Conservation (phyloP, 495 filamentous ascomycete genomes). For the Penicillium crystallinum region DNA sequence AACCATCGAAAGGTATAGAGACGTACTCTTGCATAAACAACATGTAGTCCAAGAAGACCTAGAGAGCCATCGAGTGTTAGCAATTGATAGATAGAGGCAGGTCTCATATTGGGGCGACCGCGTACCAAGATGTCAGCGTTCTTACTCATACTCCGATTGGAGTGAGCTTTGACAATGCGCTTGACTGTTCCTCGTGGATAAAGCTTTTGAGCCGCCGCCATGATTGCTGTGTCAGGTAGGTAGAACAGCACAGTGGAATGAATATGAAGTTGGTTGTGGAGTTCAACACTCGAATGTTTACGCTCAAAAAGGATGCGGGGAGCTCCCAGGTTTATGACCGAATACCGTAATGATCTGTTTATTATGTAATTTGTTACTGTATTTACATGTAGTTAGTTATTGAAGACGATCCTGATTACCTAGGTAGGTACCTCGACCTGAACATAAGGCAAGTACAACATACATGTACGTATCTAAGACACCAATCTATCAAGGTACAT, state of each 20-base stretch:
- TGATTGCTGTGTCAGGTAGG: too few species aligned
- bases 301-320: neutral
- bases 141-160: slow-evolving; percentile 71
- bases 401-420: too few species aligned
- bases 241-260: neutral
- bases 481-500: too few species aligned
- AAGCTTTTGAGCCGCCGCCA: slow-evolving; percentile 57
- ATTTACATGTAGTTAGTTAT: too few species aligned
- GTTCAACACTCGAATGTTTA: neutral
- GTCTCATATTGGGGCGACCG: neutral
- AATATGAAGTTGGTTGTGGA: neutral
- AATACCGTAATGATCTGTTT: slow-evolving; percentile 1
- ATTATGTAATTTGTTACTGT: neutral
- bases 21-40: slow-evolving; percentile 83
- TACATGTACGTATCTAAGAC: too few species aligned
- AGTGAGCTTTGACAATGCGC: slow-evolving; percentile 85
- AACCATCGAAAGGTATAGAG: neutral
- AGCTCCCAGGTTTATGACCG: neutral
- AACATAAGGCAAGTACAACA: too few species aligned
- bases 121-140: slow-evolving; percentile 83
- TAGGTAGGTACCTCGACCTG: too few species aligned
- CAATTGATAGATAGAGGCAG: neutral
- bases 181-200: slow-evolving; percentile 83
- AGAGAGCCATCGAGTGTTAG: neutral
- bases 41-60: slow-evolving; percentile 88